Percentiles rank a stretch among this genome's conserved stretches.
Conservation (phyloP, 331 rosid genomes). For the Pyracantha coccinea region DNA sequence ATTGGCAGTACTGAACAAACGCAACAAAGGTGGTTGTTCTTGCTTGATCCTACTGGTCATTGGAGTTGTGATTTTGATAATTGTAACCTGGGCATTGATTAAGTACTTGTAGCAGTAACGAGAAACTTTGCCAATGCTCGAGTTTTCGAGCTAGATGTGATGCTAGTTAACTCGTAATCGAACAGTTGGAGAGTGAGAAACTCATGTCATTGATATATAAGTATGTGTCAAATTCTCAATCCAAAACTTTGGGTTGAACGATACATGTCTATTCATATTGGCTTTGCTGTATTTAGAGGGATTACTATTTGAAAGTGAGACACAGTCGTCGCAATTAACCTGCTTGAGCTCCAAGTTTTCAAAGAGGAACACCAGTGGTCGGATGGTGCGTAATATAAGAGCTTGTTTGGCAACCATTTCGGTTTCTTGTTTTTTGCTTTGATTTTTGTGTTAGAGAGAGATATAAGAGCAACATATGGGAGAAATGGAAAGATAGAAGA, state of each 20-base stretch:
- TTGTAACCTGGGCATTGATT: slow-evolving; percentile 16
- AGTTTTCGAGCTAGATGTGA: neutral
- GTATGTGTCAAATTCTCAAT: no score
- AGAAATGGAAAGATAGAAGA: no score
- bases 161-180: neutral
- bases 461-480: no score
- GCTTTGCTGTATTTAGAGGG: neutral
- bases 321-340: neutral
- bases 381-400: no score
- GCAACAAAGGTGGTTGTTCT: slow-evolving; percentile 31
- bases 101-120: slow-evolving; percentile 1
- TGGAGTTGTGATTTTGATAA: slow-evolving; percentile 14
- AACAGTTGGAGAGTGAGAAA: neutral
- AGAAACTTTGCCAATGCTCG: neutral
- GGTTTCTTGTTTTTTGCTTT: no score
- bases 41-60: slow-evolving; percentile 23
- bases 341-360: neutral
- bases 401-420: no score
- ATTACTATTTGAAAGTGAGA: neutral
- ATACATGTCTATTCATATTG: neutral
- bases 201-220: neutral
- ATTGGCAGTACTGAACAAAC: slow-evolving; percentile 26
- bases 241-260: neutral
- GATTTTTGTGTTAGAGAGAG: no score
- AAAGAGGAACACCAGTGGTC: no score